These are phyloP conservation scores for Beauveria varroae DNA, from an alignment of 2,329 filamentous ascomycete species.

Conservation along the genomic window DNA sequence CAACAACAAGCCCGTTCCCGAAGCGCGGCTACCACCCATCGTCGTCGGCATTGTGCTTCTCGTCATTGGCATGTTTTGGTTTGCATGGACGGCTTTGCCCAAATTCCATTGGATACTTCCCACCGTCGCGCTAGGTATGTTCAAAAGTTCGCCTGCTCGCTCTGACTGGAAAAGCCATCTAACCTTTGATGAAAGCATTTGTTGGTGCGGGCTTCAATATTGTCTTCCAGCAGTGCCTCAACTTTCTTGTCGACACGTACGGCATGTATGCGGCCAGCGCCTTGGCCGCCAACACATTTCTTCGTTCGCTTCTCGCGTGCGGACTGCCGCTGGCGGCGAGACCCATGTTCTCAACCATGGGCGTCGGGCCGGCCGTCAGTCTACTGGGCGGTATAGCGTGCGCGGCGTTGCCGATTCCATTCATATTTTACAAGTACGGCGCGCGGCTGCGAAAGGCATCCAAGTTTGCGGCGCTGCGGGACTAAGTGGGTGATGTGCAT, in stretches of 20 bases:
- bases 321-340: slow-evolving; percentile 53
- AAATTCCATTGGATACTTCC: slow-evolving; percentile 21
- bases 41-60: slow-evolving; percentile 45
- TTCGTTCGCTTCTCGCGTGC: slow-evolving; percentile 39
- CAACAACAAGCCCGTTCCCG: slow-evolving; percentile 30
- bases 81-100: slow-evolving; percentile 50
- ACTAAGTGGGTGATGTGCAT: background rate
- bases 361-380: slow-evolving; percentile 50
- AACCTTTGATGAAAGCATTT: slow-evolving; percentile 25
- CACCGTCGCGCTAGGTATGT: background rate
- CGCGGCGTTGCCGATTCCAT: slow-evolving; percentile 46
- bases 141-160: slow-evolving; percentile 2
- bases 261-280: slow-evolving; percentile 54
- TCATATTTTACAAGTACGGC: slow-evolving; percentile 49
- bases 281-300: slow-evolving; percentile 56
- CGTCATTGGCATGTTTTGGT: slow-evolving; percentile 54
- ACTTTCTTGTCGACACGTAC: slow-evolving; percentile 48
- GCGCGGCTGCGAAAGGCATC: slow-evolving; percentile 31
- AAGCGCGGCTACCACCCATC: slow-evolving; percentile 52
- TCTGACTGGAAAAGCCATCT: slow-evolving; percentile 31
- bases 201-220: slow-evolving; percentile 30
- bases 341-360: slow-evolving; percentile 52
- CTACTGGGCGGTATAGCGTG: slow-evolving; percentile 39
- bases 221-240: slow-evolving; percentile 45
- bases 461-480: slow-evolving; percentile 27